phyloP scores from a whole-genome alignment of 2,329 filamentous ascomycete species.

The Clonostachys chloroleuca region DNA sequence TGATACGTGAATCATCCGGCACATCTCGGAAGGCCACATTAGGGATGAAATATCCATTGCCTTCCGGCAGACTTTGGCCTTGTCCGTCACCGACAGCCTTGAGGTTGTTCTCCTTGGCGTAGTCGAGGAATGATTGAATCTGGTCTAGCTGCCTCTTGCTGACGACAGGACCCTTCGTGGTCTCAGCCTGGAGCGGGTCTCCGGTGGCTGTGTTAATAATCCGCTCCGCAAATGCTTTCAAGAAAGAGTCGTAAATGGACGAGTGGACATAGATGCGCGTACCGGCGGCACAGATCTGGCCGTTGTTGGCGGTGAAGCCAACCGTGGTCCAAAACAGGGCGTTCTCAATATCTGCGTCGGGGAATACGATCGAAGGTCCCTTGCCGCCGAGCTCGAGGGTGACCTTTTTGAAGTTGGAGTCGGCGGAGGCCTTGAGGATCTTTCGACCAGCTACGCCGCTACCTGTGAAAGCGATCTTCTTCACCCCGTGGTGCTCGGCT shows the following conservation, averaged over 20 bases:
- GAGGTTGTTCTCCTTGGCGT: not conserved
- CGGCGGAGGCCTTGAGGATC: constrained; percentile 63
- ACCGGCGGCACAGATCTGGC: constrained; percentile 70
- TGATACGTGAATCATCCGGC: not conserved
- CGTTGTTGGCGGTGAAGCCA: constrained; percentile 43
- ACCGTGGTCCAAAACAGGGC: constrained; percentile 44
- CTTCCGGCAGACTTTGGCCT: not conserved
- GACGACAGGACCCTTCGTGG: not conserved
- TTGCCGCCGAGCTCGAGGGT: constrained; percentile 57
- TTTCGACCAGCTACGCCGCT: constrained; percentile 60
- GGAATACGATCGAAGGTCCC: constrained; percentile 51
- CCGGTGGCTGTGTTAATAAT: not conserved
- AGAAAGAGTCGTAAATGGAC: constrained; percentile 8
- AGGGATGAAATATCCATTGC: not conserved
- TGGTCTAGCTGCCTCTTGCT: constrained; percentile 43
- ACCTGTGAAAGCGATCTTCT: constrained; percentile 72
- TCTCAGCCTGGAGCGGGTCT: not conserved
- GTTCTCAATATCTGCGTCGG: constrained; percentile 56
- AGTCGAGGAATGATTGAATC: constrained; percentile 38
- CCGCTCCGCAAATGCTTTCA: not conserved
- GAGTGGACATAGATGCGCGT: constrained; percentile 48
- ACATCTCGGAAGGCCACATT: not conserved
- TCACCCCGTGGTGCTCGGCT: constrained; percentile 56
- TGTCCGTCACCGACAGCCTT: not conserved
- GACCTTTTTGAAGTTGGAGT: constrained; percentile 49